These are phyloP conservation scores for Sonneratia caseolaris DNA, from an alignment of 345 rosid species.

Conservation along the genomic window DNA sequence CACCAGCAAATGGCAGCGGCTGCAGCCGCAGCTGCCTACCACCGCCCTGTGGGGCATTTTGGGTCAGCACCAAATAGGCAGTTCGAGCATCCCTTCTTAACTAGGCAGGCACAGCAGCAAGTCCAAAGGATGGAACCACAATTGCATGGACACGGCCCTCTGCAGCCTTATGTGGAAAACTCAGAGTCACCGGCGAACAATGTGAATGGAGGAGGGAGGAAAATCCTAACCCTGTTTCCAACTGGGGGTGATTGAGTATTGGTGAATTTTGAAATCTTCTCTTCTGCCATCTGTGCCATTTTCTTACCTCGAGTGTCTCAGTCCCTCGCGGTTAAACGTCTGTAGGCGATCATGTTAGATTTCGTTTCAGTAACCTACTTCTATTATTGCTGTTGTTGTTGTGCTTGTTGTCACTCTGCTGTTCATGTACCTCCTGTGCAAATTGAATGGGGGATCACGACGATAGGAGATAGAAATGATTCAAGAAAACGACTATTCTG, in stretches of 20 bases:
- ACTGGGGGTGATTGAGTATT: slow-evolving; percentile 67
- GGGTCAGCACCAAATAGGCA: slow-evolving; percentile 61
- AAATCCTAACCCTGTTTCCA: slow-evolving; percentile 89
- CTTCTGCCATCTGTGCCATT: background rate
- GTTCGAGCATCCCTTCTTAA: slow-evolving; percentile 57
- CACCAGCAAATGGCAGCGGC: slow-evolving; percentile 37
- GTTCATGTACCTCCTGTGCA: background rate
- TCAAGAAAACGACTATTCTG: background rate
- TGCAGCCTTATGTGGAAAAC: slow-evolving; percentile 51
- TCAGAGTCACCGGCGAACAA: slow-evolving; percentile 37
- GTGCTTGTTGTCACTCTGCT: background rate
- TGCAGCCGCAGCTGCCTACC: slow-evolving; percentile 38
- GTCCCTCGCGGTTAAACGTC: background rate
- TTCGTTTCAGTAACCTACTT: background rate
- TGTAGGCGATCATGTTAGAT: background rate
- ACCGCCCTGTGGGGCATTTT: slow-evolving; percentile 61
- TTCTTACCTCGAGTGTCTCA: background rate
- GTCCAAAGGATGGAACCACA: slow-evolving; percentile 52
- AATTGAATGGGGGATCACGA: background rate
- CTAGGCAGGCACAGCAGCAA: slow-evolving; percentile 46
- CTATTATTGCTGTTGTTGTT: background rate
- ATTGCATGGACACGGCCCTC: slow-evolving; percentile 45
- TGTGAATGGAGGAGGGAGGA: slow-evolving; percentile 60
- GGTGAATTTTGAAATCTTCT: slow-evolving; percentile 17
- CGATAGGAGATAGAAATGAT: background rate